Percentiles rank a stretch among this genome's conserved stretches.
phyloP scores from a whole-genome alignment of 192 early-diverging fungal genomes.

The Backusella luteola region DNA sequence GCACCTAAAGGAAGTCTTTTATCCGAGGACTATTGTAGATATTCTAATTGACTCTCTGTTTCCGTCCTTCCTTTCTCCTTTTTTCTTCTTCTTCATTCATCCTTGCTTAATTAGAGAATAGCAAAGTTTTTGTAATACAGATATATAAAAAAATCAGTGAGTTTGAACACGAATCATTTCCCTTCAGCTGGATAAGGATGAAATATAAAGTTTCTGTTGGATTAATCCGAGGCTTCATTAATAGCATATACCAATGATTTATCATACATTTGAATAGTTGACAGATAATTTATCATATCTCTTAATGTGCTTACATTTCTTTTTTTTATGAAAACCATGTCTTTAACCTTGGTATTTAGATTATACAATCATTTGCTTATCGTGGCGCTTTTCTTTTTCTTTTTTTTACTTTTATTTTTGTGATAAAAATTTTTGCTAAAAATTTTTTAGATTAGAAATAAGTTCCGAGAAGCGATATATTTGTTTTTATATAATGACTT shows the following conservation, averaged over 20 bases:
- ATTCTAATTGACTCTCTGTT: not conserved
- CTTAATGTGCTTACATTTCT: not conserved
- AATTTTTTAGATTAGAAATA: not conserved
- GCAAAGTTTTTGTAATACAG: too few species aligned
- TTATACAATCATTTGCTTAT: not conserved
- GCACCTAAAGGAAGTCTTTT: not conserved
- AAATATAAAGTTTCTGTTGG: not conserved
- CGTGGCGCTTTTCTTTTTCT: not conserved
- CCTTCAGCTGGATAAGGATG: not conserved
- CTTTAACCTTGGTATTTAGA: too few species aligned
- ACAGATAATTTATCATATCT: not conserved
- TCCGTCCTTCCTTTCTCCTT: not conserved
- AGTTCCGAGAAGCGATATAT: not conserved
- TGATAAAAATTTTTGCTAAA: not conserved
- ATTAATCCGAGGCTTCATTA: not conserved
- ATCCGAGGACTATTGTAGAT: not conserved
- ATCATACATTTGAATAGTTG: not conserved
- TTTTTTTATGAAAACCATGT: not conserved
- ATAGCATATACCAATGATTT: not conserved
- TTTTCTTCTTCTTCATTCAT: not conserved
- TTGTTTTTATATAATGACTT: not conserved
- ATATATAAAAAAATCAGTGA: not conserved
- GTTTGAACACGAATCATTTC: not conserved
- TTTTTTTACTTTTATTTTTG: not conserved
- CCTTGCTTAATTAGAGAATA: too few species aligned